Evolutionary conservation across 2,329 filamentous ascomycete genomes (phyloP).

Genomic region (Hypomyces perniciosus): DNA sequence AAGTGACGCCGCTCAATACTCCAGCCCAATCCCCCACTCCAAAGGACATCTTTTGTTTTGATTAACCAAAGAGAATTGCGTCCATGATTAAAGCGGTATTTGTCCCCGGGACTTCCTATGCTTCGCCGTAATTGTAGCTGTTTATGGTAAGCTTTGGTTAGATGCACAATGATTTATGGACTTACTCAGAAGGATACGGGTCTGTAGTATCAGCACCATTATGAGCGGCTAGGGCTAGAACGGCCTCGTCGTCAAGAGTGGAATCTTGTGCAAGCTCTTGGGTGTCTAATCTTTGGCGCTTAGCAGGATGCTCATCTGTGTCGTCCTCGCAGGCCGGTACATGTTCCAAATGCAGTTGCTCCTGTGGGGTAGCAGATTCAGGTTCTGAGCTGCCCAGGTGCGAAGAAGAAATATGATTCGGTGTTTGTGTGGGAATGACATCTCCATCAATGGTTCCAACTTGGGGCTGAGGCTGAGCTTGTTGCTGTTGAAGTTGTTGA

Average conservation of each 20-base stretch:
- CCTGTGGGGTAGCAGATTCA: slow-evolving; percentile 4
- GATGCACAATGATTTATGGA: neutral
- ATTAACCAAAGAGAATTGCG: no score
- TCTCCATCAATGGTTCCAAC: slow-evolving; percentile 3
- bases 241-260: slow-evolving; percentile 37
- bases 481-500: slow-evolving; percentile 7
- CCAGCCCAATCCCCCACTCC: no score
- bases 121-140: slow-evolving; percentile 37
- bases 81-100: no score
- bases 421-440: neutral
- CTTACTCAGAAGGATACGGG: slow-evolving; percentile 39
- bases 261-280: slow-evolving; percentile 19
- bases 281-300: slow-evolving; percentile 34
- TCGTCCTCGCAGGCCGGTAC: slow-evolving; percentile 21
- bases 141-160: neutral
- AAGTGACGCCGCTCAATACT: no score
- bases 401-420: slow-evolving; percentile 4
- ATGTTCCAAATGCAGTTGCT: slow-evolving; percentile 8
- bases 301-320: slow-evolving; percentile 31
- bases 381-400: slow-evolving; percentile 7
- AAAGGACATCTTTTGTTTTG: no score
- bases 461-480: neutral
- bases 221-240: slow-evolving; percentile 42
- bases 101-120: slow-evolving; percentile 20
- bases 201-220: slow-evolving; percentile 32